phyloP scores from a whole-genome alignment of 2,329 filamentous ascomycete genomes.

The Neonectria punicea region DNA sequence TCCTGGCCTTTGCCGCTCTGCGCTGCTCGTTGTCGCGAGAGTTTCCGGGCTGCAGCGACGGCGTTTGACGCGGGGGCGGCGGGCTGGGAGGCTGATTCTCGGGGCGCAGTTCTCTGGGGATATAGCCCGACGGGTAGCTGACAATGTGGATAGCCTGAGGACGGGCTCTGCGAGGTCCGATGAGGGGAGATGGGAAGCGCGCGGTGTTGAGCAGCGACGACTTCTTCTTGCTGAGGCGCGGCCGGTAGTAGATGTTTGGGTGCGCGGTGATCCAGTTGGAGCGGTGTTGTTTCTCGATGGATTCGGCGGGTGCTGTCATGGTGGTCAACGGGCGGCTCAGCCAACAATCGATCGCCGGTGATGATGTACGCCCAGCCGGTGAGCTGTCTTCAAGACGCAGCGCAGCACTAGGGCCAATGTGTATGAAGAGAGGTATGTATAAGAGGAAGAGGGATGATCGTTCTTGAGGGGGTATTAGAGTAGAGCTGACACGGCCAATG shows the following conservation, averaged over 20 bases:
- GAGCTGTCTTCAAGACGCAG: conserved; percentile 11
- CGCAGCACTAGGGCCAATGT: not conserved
- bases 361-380: conserved; percentile 34
- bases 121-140: conserved; percentile 55
- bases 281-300: conserved; percentile 33
- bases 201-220: conserved; percentile 29
- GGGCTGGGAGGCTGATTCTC: conserved; percentile 32
- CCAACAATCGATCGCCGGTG: conserved; percentile 36
- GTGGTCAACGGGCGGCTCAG: conserved; percentile 39
- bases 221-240: conserved; percentile 42
- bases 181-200: conserved; percentile 51
- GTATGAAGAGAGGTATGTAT: not conserved
- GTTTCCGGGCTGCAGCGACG: conserved; percentile 36
- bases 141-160: conserved; percentile 56
- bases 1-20: conserved; percentile 37
- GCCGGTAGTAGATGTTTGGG: conserved; percentile 43
- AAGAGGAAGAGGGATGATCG: not conserved
- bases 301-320: conserved; percentile 40
- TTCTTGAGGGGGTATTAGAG: conserved; percentile 2
- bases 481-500: not conserved
- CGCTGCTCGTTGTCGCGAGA: conserved; percentile 20
- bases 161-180: conserved; percentile 52
- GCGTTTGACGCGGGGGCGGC: conserved; percentile 28
- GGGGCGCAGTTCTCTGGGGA: conserved; percentile 56
- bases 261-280: conserved; percentile 42